These are phyloP conservation scores for Chrysanthemum seticuspe DNA, from an alignment of 129 eudicot species.

Conservation along the genomic window DNA sequence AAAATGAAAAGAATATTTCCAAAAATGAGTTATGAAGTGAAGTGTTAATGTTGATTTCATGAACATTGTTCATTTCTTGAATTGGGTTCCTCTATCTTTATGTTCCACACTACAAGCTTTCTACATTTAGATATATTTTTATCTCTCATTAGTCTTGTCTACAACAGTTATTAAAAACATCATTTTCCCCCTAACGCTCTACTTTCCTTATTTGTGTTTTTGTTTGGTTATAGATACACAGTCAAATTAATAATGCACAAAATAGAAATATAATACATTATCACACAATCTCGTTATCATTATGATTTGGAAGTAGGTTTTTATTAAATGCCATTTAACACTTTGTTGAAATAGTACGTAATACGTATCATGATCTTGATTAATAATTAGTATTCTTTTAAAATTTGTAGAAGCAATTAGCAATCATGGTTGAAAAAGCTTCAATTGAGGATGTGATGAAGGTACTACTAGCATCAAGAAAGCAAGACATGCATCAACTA, in stretches of 20 bases:
- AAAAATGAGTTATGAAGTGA: conserved; percentile 31
- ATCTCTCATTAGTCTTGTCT: conserved; percentile 72
- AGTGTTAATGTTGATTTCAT: conserved; percentile 56
- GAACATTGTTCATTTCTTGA: conserved; percentile 47
- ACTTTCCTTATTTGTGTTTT: conserved; percentile 55
- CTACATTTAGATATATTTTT: conserved; percentile 57
- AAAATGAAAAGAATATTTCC: conserved; percentile 36
- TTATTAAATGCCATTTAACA: conserved; percentile 8
- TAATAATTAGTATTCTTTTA: neutral
- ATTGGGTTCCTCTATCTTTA: conserved; percentile 46
- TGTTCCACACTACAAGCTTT: conserved; percentile 35
- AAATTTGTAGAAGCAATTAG: conserved; percentile 78
- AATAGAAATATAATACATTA: conserved; percentile 31
- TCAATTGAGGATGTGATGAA: conserved; percentile 99
- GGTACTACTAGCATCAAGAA: conserved; percentile 91
- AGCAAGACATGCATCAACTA: conserved; percentile 96
- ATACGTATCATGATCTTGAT: neutral
- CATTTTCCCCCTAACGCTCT: conserved; percentile 35
- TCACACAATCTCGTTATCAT: conserved; percentile 34
- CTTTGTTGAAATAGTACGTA: neutral
- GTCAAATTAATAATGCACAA: conserved; percentile 36
- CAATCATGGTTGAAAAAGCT: conserved; percentile 78
- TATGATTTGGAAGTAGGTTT: conserved; percentile 16
- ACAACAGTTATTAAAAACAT: conserved; percentile 57
- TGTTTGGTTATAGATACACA: conserved; percentile 21